Evolutionary conservation across 116 monocot species (phyloP).

Genomic region (Zostera marina): DNA sequence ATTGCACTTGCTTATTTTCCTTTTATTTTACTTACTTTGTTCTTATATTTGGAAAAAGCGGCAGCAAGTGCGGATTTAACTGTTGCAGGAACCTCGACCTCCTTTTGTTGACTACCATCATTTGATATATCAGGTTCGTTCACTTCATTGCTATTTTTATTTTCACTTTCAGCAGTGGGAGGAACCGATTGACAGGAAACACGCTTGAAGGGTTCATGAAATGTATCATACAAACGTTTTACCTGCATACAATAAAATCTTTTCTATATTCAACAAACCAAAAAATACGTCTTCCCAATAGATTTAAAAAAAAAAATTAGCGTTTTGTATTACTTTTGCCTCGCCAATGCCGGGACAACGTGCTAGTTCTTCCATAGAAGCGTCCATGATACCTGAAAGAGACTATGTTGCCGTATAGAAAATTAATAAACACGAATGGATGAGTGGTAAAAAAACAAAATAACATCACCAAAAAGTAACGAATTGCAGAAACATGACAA

Average conservation of each 20-base stretch:
- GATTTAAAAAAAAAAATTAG: neutral
- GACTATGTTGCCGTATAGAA: conserved; percentile 29
- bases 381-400: conserved; percentile 75
- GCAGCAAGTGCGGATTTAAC: conserved; percentile 58
- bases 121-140: conserved; percentile 3
- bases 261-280: neutral
- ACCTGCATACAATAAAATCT: conserved; percentile 32
- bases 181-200: conserved; percentile 21
- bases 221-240: conserved; percentile 79
- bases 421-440: neutral
- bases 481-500: neutral
- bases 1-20: neutral
- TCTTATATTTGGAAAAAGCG: conserved; percentile 57
- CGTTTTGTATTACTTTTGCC: conserved; percentile 40
- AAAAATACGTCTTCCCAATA: neutral
- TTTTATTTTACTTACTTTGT: conserved; percentile 17
- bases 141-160: conserved; percentile 7
- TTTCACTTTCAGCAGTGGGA: conserved; percentile 12
- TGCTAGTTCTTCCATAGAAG: conserved; percentile 97
- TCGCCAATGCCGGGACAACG: conserved; percentile 97
- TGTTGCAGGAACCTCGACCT: conserved; percentile 1
- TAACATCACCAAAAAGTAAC: neutral
- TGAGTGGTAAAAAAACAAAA: neutral
- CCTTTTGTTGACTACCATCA: conserved; percentile 3
- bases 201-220: conserved; percentile 82